Base-by-base conservation (phyloP, 345 rosid species). In the Eucalyptus lansdowneana region DNA sequence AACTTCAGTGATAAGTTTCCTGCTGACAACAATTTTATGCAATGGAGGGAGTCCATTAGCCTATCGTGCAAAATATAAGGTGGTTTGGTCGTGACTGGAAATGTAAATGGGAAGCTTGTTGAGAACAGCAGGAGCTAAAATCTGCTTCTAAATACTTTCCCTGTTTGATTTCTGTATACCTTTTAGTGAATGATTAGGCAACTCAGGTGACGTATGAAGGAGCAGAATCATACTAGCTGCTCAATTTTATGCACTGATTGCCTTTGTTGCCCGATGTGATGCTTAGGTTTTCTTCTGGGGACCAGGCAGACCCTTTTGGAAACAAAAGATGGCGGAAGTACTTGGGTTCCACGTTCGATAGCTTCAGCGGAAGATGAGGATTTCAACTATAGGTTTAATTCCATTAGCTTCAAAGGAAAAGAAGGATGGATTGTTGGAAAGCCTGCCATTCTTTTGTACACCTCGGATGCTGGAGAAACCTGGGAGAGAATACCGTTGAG, bases 341-440 rank as follows among this genome's bases (percentile, higher is more conserved):
- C 95, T 44, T 96, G 99, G 99, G 88, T 85, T 89, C 94, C 96
- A 69, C 96, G 99, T 13, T 96, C 98, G 6, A 97, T 97, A 49
- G 93, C 97, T 7, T 95, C 99, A 3, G 99, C 99, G 6, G 99
- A 97, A 92, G 99, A 97, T 34, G 99, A 97, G 88, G 99, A 97
- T 90, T 97, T 97, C 92, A 97, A 97, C 90, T 97, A 97, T 51
- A 95, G 99, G 88, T 97, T 97, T 90, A 97, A 97, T 91, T 94
- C 99, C 24, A 94, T 97, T 56, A 96, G 98, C 87, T 97, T 97
- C 90, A 92, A 92, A 88, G 99, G 99, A 27, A 97, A 96, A 91
- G 96, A 97, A 91, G 99, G 99, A 12, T 97, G 99, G 99, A 97
- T 97, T 90, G 96, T 97, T 86, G 98, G 99, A 27, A 97, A 97